Evolutionary conservation across 495 filamentous ascomycete species (phyloP).

Genomic region (Xeromyces bisporus): DNA sequence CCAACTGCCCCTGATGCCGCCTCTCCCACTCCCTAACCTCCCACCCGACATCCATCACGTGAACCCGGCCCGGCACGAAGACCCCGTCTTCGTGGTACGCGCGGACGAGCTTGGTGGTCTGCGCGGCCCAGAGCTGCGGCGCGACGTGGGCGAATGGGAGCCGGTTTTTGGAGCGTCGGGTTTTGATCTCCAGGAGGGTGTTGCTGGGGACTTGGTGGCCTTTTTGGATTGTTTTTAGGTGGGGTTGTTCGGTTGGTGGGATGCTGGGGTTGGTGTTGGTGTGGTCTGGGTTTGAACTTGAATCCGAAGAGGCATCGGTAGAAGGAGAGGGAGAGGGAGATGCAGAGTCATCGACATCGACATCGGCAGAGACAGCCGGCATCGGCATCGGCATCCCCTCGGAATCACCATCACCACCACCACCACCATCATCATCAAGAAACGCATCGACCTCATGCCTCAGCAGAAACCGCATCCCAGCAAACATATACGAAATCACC

Average conservation of each 20-base stretch:
- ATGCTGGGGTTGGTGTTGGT: too few relatives aligned
- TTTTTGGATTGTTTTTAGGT: slow-evolving; percentile 13
- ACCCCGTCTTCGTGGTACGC: slow-evolving; percentile 28
- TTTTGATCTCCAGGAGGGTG: slow-evolving; percentile 34
- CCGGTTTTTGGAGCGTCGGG: slow-evolving; percentile 18
- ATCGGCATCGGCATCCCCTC: too few relatives aligned
- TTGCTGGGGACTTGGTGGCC: slow-evolving; percentile 19
- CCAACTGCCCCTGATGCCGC: slow-evolving; percentile 16
- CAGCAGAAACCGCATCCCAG: slow-evolving; percentile 26
- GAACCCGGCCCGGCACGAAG: slow-evolving; percentile 21
- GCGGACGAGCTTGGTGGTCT: slow-evolving; percentile 31
- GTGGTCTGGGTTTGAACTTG: too few relatives aligned
- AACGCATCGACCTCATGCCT: slow-evolving; percentile 33
- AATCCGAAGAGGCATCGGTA: slow-evolving; percentile 6
- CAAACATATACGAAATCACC: slow-evolving; percentile 29
- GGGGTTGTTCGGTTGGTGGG: too few relatives aligned
- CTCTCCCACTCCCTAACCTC: slow-evolving; percentile 23
- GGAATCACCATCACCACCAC: too few relatives aligned
- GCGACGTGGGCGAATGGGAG: slow-evolving; percentile 21
- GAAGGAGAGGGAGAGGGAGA: too few relatives aligned
- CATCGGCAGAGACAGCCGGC: too few relatives aligned
- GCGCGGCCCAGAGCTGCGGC: slow-evolving; percentile 33
- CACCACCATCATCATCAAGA: slow-evolving; percentile 12
- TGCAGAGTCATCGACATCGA: too few relatives aligned
- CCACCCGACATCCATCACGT: slow-evolving; percentile 20